Base-by-base conservation (phyloP, 106 monocot genomes). In the Acorus calamus region DNA sequence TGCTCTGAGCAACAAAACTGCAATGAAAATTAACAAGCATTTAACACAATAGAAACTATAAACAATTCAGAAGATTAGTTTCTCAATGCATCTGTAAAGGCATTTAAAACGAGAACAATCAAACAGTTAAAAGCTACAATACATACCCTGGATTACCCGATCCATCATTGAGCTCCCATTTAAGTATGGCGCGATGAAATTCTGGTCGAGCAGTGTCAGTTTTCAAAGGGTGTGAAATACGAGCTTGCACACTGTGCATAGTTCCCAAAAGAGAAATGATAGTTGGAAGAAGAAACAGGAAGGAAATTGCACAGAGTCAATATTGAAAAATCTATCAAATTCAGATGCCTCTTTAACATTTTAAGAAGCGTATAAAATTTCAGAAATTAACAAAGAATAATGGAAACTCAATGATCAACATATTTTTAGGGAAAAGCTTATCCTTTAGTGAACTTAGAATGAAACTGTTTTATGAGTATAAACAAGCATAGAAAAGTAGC, bases 1-100 rank as follows among this genome's bases (percentile, higher is more conserved):
- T 98, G 80, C 98, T 92, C 78, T 83, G 81, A 73, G 91, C 98
- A 77, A 88, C 67, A 73, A 85, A 98, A 56, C 98, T 98, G 53
- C 42, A 62, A 76, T 98, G 53, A 14, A 62, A 76, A 72, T 42
- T 44, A 64, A 49, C n/a, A 69, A 50, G 4, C 62, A 60, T 49
- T 46, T 52, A 8, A 41, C 12, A 43, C 49, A 28, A 28, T 1
- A 0, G 28, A 28, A 28, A 28, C 28, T 28, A 28, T 28, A 28
- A 28, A 28, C 28, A 28, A 28, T 28, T 28, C 28, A 28, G 28
- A 28, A 28, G 28, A 28, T 28, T 28, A 28, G 28, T 28, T 28
- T 28, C 28, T 28, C 28, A 28, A 28, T 28, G 28, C 28, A 28
- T 28, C 28, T 28, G 1, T 28, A 0, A 28, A 28, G 3, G 5